Evolutionary conservation across 495 filamentous ascomycete species (phyloP), one percentile per base, ranked within the genome.

Genomic region (Aspergillus incahuasiensis): DNA sequence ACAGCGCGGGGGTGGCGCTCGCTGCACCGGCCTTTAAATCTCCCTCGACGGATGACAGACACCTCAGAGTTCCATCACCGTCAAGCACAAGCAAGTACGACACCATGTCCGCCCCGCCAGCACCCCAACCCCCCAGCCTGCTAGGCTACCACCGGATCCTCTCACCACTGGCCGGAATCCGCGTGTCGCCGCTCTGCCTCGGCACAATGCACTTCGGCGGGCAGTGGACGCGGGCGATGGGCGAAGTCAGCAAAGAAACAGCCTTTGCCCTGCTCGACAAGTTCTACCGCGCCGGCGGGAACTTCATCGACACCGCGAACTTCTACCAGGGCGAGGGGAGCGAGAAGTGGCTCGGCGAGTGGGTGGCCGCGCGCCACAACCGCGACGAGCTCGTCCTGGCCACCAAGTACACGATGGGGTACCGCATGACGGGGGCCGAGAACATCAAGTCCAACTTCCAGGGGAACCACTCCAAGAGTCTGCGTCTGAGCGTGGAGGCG

Each of bases 361-460:
- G 82, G 82, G 79, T 91, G 78, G 71, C 72, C 5, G 35, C 63
- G n/a, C 70, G 76, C 13, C 65, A 68, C 1, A 74, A 73, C 25
- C 74, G 85, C 0, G 83, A 87, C 52, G 67, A 83, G 54, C 77
- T 88, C 45, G 86, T 92, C 19, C n/a, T 59, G 28, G 57, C 57
- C 1, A 59, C 57, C 6, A 59, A 59, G 24, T 59, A 54, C 39
- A 59, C 57, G 0, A 54, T 48, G 0, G 38, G 24, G 5, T 54
- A 28, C 39, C 38, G 45, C 8, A 13, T 20, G 11, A 20, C 38
- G 1, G 38, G 21, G 6, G 2, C 25, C 0, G 45, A 45, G 44
- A 44, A 45, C 18, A 25, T 46, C 5, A 34, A 54, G 30, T 41
- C 47, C 3, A 87, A 87, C 58, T 72, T 63, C 65, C 63, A 63